Percentiles rank a stretch among this genome's conserved stretches.
phyloP scores from a whole-genome alignment of 2,329 filamentous ascomycete species.

The Celoporthe dispersa region DNA sequence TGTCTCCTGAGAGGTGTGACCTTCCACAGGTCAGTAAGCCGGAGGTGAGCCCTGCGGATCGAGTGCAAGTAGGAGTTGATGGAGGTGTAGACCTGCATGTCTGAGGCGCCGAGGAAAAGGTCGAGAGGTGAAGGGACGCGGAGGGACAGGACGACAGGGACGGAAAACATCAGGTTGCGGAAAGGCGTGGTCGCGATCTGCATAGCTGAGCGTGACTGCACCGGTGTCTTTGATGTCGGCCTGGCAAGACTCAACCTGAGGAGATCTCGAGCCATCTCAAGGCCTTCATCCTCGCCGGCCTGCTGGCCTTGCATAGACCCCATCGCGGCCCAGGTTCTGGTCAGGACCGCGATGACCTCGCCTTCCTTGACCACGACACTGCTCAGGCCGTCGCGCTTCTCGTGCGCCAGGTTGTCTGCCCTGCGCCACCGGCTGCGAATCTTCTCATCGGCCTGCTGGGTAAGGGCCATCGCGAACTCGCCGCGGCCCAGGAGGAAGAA shows the following conservation, averaged over 20 bases:
- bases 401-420: constrained; percentile 61
- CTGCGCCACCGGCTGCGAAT: constrained; percentile 74
- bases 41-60: constrained; percentile 82
- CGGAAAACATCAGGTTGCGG: constrained; percentile 79
- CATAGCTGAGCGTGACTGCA: constrained; percentile 43
- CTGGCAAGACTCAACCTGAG: constrained; percentile 69
- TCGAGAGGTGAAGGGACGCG: constrained; percentile 80
- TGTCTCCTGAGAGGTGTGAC: constrained; percentile 77
- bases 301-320: constrained; percentile 72
- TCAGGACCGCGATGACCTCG: constrained; percentile 78
- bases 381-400: constrained; percentile 62
- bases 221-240: constrained; percentile 44
- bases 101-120: constrained; percentile 78
- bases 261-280: constrained; percentile 81
- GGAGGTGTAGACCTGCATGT: constrained; percentile 79
- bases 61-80: constrained; percentile 88
- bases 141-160: constrained; percentile 71
- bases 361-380: constrained; percentile 80
- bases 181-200: constrained; percentile 64
- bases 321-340: constrained; percentile 78
- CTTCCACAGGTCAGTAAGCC: constrained; percentile 85
- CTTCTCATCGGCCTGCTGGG: constrained; percentile 81
- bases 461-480: constrained; percentile 87
- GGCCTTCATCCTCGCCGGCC: constrained; percentile 78
- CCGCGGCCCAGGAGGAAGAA: constrained; percentile 88